These are phyloP conservation scores for Trichoderma semiorbis DNA, from an alignment of 2,329 filamentous ascomycete species.

Conservation along the genomic window DNA sequence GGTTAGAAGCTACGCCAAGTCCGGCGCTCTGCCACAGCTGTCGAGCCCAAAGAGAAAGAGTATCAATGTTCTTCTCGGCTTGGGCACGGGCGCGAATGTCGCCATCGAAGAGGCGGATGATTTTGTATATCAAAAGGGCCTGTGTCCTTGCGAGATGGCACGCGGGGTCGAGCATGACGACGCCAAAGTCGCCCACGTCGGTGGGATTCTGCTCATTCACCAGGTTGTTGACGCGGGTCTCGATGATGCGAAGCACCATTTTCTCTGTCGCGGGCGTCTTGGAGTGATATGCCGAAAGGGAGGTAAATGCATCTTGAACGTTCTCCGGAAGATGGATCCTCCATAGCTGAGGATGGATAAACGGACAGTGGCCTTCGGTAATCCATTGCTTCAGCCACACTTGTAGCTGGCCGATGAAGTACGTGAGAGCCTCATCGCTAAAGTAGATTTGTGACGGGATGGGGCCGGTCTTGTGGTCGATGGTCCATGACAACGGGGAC, in stretches of 20 bases:
- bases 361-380: neutral
- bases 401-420: neutral
- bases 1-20: neutral
- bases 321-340: neutral
- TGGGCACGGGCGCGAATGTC: slow-evolving; percentile 12
- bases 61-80: slow-evolving; percentile 11
- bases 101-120: slow-evolving; percentile 12
- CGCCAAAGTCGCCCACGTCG: neutral
- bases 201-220: neutral
- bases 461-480: neutral
- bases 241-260: slow-evolving; percentile 3
- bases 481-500: neutral
- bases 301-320: slow-evolving; percentile 1
- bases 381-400: slow-evolving; percentile 4
- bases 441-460: slow-evolving; percentile 8
- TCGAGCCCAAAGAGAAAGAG: slow-evolving; percentile 2
- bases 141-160: slow-evolving; percentile 11
- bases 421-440: slow-evolving; percentile 11
- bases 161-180: slow-evolving; percentile 7
- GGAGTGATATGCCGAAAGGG: neutral
- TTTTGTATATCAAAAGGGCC: slow-evolving; percentile 3
- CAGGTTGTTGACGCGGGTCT: slow-evolving; percentile 4
- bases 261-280: slow-evolving; percentile 1
- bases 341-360: slow-evolving; percentile 13
- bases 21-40: slow-evolving; percentile 11